Base-by-base conservation (phyloP, 2,329 filamentous ascomycete genomes). In the Fusarium solani-melongenae region DNA sequence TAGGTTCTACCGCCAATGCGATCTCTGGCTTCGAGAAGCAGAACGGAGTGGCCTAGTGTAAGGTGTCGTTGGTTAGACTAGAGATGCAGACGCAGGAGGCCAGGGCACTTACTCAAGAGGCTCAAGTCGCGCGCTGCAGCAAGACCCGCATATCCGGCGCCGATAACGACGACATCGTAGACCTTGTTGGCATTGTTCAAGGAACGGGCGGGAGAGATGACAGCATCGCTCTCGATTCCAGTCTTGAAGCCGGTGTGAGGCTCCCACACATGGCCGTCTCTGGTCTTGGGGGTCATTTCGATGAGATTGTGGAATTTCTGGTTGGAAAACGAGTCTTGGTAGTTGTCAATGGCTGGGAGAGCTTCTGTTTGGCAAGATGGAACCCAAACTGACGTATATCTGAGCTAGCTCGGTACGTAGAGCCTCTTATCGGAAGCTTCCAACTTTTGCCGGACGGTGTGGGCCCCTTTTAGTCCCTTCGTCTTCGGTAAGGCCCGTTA, bases 1-100 rank as follows among this genome's bases (percentile, higher is more conserved):
- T 66, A 71, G 1, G 69, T 71, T 29, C 69, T 49, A 6, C 69
- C 69, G 14, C 83, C 83, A 49, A 84, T 82, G 2, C 83, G 80
- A 67, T 84, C 82, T 3, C 83, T 79, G 6, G 81, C 83, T 63
- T 84, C 82, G 0, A 84, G 62, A 3, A 84, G 68, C 0, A 84
- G 63, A 1, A 83, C 78, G 11, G 51, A 61, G 17, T 66, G 65
- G 3, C 36, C 70, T 73, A 41, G 15, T 24, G 6, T 2, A 55
- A 24, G 22, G 20, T 2, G 22, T 6, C 4, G 9, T 10, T 24
- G 20, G 29, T 58, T 22, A 55, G 27, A 12, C 49, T 44, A 1
- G 36, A 12, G 49, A 39, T 8, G 5, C 4, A 14, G 9, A 27
- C 20, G 9, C 6, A 17, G 34, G 17, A 62, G 9, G 22, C 15